Percentiles rank a stretch among this genome's conserved stretches.
Conservation (phyloP, 495 filamentous ascomycete genomes). For the Tuber umbilicatum region DNA sequence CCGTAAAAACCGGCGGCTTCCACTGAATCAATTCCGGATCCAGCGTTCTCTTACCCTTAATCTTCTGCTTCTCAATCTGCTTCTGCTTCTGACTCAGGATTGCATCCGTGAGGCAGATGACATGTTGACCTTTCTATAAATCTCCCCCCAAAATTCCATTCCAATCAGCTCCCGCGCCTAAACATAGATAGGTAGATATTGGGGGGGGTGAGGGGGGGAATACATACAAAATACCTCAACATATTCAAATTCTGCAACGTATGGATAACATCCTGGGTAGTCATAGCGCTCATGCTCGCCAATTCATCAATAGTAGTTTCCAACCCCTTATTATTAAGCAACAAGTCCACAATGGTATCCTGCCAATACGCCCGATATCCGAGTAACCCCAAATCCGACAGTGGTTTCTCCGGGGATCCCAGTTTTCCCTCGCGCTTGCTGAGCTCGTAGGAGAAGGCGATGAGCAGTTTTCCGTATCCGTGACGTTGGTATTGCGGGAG, state of each 20-base stretch:
- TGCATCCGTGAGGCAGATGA: slow-evolving; percentile 76
- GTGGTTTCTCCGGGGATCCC: slow-evolving; percentile 91
- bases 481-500: slow-evolving; percentile 92
- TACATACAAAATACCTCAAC: slow-evolving; percentile 70
- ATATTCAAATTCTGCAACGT: slow-evolving; percentile 88
- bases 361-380: slow-evolving; percentile 96
- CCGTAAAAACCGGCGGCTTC: slow-evolving; percentile 94
- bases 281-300: slow-evolving; percentile 77
- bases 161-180: slow-evolving; percentile 34
- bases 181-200: not conserved
- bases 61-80: slow-evolving; percentile 68
- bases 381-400: slow-evolving; percentile 84
- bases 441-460: slow-evolving; percentile 96
- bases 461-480: slow-evolving; percentile 84
- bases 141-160: not conserved
- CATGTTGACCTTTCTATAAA: slow-evolving; percentile 74
- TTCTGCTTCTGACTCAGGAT: slow-evolving; percentile 69
- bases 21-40: slow-evolving; percentile 74
- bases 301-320: slow-evolving; percentile 57
- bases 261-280: slow-evolving; percentile 86
- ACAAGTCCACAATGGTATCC: slow-evolving; percentile 78
- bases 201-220: slow-evolving; percentile 25
- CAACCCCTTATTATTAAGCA: slow-evolving; percentile 68
- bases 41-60: slow-evolving; percentile 64
- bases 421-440: slow-evolving; percentile 91